Evolutionary conservation across 1,284 basidiomycete species (phyloP).

Genomic region (Pseudomicrostroma phylloplanum): DNA sequence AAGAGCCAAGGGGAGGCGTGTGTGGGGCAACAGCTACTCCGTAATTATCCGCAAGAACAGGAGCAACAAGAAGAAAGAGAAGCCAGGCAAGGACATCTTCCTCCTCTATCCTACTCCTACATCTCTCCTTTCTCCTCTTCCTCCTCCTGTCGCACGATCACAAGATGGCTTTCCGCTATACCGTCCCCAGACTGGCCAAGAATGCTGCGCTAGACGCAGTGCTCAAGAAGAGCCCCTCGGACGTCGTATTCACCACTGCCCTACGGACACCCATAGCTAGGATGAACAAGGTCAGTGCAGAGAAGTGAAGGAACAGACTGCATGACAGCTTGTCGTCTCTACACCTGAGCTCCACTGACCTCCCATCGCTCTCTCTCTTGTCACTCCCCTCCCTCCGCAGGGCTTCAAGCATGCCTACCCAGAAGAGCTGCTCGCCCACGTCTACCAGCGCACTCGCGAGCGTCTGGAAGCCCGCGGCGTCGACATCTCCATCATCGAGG

Average conservation of each 20-base stretch:
- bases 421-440: constrained; percentile 49
- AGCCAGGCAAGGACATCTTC: no score
- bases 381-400: neutral
- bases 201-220: constrained; percentile 24
- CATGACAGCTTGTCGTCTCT: neutral
- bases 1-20: no score
- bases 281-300: constrained; percentile 30
- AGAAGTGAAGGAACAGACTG: neutral
- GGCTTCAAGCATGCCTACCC: constrained; percentile 49
- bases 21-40: no score
- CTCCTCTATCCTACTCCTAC: no score
- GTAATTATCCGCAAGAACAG: no score
- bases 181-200: constrained; percentile 13
- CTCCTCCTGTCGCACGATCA: neutral
- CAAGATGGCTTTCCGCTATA: constrained; percentile 35
- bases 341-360: neutral
- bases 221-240: constrained; percentile 37
- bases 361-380: neutral
- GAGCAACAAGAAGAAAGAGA: no score
- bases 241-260: constrained; percentile 49
- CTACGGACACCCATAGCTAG: constrained; percentile 51
- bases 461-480: constrained; percentile 47
- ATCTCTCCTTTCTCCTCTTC: neutral
- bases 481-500: constrained; percentile 47
- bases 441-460: constrained; percentile 42